phyloP scores from a whole-genome alignment of 495 filamentous ascomycete species.

The Astrothelium macrocarpum region DNA sequence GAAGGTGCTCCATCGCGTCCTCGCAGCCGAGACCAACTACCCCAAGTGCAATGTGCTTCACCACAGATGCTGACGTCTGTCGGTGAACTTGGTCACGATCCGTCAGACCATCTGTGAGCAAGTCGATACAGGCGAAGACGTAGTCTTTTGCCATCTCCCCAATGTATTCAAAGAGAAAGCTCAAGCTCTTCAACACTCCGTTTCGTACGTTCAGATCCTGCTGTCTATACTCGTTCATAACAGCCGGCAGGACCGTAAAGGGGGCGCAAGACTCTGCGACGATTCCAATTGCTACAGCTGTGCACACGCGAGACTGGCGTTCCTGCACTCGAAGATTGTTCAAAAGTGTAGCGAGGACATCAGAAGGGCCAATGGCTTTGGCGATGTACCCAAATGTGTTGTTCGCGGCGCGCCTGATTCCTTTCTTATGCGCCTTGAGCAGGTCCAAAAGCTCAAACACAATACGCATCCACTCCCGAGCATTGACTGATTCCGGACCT shows the following conservation, averaged over 20 bases:
- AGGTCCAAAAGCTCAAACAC: conserved; percentile 98
- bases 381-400: conserved; percentile 99
- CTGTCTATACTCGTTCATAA: conserved; percentile 99
- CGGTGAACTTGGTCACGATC: conserved; percentile 98
- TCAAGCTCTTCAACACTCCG: conserved; percentile 92
- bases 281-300: conserved; percentile 96
- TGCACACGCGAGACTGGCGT: conserved; percentile 95
- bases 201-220: conserved; percentile 99
- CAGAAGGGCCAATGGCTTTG: conserved; percentile 96
- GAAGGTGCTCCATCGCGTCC: conserved; percentile 95
- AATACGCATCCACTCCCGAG: conserved; percentile 99
- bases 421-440: conserved; percentile 99
- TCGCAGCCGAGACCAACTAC: conserved; percentile 96
- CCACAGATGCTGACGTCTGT: conserved; percentile 89
- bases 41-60: conserved; percentile 94
- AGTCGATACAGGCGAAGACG: conserved; percentile 94
- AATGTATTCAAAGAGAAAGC: conserved; percentile 98
- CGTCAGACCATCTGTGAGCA: conserved; percentile 94
- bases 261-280: conserved; percentile 99
- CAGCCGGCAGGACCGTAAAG: conserved; percentile 94
- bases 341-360: conserved; percentile 89
- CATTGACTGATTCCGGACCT: conserved; percentile 89
- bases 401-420: conserved; percentile 95
- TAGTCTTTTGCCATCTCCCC: conserved; percentile 99
- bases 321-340: conserved; percentile 97